Conservation (phyloP, 2,329 filamentous ascomycete species). For the Aschersonia sp. region DNA sequence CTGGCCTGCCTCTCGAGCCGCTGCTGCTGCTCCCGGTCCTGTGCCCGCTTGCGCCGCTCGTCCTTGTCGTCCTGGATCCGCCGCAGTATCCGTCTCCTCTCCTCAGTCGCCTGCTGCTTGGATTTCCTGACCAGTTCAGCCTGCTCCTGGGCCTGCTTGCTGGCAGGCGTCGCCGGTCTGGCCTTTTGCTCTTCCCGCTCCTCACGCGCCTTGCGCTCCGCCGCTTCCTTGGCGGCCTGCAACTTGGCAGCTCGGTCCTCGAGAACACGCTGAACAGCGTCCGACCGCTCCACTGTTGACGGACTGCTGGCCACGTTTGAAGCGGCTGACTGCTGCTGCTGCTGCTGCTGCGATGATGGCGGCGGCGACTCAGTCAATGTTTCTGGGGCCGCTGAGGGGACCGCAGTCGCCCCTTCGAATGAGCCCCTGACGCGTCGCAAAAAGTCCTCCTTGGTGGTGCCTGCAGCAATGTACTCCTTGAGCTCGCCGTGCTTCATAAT, state of each 20-base stretch:
- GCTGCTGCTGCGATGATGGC: not conserved
- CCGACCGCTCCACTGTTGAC: constrained; percentile 14
- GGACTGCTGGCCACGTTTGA: constrained; percentile 7
- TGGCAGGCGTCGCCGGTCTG: constrained; percentile 24
- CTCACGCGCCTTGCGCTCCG: constrained; percentile 33
- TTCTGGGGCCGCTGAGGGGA: constrained; percentile 2
- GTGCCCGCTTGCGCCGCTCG: constrained; percentile 44
- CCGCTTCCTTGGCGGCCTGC: constrained; percentile 25
- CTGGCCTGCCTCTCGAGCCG: constrained; percentile 13
- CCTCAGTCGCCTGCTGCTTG: constrained; percentile 50
- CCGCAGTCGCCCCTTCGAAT: constrained; percentile 11
- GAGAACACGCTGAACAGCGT: constrained; percentile 23
- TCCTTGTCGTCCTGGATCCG: constrained; percentile 65
- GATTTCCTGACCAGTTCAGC: constrained; percentile 44
- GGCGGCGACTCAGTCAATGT: constrained; percentile 3
- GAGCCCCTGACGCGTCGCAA: constrained; percentile 24
- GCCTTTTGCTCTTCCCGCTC: constrained; percentile 31
- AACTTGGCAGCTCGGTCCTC: constrained; percentile 34
- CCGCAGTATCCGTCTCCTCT: constrained; percentile 56
- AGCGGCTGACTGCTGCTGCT: constrained; percentile 5
- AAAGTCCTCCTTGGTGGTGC: constrained; percentile 52
- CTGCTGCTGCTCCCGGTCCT: constrained; percentile 33
- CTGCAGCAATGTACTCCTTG: constrained; percentile 58
- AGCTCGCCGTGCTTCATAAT: constrained; percentile 68
- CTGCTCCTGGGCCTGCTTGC: constrained; percentile 24